phyloP scores from a whole-genome alignment of 495 filamentous ascomycete species.

The Hypoxylon subgilvum region DNA sequence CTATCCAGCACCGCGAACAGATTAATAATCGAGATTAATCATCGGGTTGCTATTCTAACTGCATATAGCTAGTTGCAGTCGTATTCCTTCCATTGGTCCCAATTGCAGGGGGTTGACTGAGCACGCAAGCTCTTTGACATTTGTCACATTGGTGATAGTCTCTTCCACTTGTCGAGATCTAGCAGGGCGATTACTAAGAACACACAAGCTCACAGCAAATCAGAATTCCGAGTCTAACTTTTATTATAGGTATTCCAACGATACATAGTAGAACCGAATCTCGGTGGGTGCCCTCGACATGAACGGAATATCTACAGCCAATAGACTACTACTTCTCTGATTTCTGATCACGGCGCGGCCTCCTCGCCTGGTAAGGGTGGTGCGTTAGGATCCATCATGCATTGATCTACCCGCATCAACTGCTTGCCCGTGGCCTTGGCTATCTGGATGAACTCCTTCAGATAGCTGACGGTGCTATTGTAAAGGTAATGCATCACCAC shows the following conservation, averaged over 20 bases:
- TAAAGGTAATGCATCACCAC: slow-evolving; percentile 81
- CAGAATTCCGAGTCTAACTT: neutral
- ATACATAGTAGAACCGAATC: neutral
- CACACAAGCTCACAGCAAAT: neutral
- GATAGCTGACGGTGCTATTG: slow-evolving; percentile 68
- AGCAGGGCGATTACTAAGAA: slow-evolving; percentile 28
- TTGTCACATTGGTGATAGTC: neutral
- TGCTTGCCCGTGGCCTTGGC: slow-evolving; percentile 69
- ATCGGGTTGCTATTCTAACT: too few relatives aligned
- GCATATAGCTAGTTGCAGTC: slow-evolving; percentile 2
- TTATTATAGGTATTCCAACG: neutral
- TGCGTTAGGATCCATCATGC: slow-evolving; percentile 72
- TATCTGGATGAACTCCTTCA: slow-evolving; percentile 71
- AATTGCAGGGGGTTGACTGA: neutral
- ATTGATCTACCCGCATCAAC: slow-evolving; percentile 82
- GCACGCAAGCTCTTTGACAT: slow-evolving; percentile 1
- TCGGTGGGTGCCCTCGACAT: too few relatives aligned
- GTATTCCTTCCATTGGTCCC: neutral
- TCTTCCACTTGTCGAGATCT: neutral
- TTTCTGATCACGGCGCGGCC: too few relatives aligned
- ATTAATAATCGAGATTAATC: slow-evolving; percentile 19
- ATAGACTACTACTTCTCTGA: too few relatives aligned
- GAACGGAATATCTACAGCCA: too few relatives aligned
- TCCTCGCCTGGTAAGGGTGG: slow-evolving; percentile 58
- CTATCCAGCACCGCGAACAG: neutral